phyloP scores from a whole-genome alignment of 1,139 yeast genomes.

The Candida freyschussii region DNA sequence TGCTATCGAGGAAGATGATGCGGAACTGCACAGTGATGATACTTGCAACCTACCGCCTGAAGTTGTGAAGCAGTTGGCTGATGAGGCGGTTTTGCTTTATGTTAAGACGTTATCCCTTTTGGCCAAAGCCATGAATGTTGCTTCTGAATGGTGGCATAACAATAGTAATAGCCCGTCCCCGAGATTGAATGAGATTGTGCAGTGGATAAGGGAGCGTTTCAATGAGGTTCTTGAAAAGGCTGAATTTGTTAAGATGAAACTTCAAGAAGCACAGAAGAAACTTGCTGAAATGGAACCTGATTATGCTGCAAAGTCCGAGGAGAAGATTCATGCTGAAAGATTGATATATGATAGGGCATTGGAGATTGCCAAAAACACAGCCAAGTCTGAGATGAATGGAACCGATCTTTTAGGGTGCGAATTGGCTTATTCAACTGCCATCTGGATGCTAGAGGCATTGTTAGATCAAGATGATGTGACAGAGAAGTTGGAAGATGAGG shows the following conservation, averaged over 20 bases:
- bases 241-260: constrained; percentile 51
- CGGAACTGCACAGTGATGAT: constrained; percentile 35
- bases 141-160: constrained; percentile 85
- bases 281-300: constrained; percentile 12
- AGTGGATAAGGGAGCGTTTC: constrained; percentile 86
- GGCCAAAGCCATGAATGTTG: constrained; percentile 80
- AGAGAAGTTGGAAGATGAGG: constrained; percentile 57
- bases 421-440: constrained; percentile 80
- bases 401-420: constrained; percentile 80
- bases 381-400: constrained; percentile 76
- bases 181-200: constrained; percentile 74
- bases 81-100: constrained; percentile 82
- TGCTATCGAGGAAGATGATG: constrained; percentile 30
- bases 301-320: constrained; percentile 9
- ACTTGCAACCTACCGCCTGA: constrained; percentile 56
- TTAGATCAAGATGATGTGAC: constrained; percentile 50
- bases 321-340: constrained; percentile 64
- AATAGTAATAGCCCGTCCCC: constrained; percentile 34
- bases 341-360: constrained; percentile 87
- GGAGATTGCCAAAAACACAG: constrained; percentile 89
- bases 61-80: constrained; percentile 58
- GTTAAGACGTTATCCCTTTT: constrained; percentile 77
- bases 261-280: constrained; percentile 46
- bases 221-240: constrained; percentile 89
- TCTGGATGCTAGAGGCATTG: constrained; percentile 92